Conservation (phyloP, 495 filamentous ascomycete species). For the Neurospora tetraspora region DNA sequence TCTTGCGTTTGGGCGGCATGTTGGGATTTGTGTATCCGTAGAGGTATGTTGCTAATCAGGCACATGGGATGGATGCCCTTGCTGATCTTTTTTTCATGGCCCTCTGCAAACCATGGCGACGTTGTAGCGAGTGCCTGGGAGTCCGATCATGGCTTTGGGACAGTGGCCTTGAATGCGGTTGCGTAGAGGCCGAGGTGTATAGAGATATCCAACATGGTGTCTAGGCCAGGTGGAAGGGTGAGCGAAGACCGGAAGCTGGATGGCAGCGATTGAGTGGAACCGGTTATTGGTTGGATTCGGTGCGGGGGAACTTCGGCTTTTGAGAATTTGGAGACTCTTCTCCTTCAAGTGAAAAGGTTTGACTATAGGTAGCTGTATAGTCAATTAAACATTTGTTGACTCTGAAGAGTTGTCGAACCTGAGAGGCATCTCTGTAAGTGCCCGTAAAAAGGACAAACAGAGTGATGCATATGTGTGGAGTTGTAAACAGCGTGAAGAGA, state of each 20-base stretch:
- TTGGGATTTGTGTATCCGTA: background rate
- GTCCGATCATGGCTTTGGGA: background rate
- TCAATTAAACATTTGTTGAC: background rate
- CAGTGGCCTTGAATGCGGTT: background rate
- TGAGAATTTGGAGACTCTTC: background rate
- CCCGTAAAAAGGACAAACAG: background rate
- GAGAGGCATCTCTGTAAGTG: background rate
- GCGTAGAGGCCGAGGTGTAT: background rate
- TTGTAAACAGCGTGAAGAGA: background rate
- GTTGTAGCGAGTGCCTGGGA: background rate
- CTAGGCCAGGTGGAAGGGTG: background rate
- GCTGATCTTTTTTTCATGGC: background rate
- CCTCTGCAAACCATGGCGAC: background rate
- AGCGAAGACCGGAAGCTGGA: background rate
- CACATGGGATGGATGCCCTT: background rate
- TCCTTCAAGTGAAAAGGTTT: background rate
- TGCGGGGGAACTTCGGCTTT: background rate
- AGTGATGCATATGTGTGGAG: background rate
- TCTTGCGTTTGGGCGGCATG: slow-evolving; percentile 18
- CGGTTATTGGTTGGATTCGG: background rate
- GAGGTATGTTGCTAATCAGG: background rate
- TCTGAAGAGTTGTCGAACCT: background rate
- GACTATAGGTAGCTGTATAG: background rate
- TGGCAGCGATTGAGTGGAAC: background rate
- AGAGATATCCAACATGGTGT: background rate